These are phyloP conservation scores for Chrysoporthe cubensis DNA, from an alignment of 2,329 filamentous ascomycete species.

Conservation along the genomic window DNA sequence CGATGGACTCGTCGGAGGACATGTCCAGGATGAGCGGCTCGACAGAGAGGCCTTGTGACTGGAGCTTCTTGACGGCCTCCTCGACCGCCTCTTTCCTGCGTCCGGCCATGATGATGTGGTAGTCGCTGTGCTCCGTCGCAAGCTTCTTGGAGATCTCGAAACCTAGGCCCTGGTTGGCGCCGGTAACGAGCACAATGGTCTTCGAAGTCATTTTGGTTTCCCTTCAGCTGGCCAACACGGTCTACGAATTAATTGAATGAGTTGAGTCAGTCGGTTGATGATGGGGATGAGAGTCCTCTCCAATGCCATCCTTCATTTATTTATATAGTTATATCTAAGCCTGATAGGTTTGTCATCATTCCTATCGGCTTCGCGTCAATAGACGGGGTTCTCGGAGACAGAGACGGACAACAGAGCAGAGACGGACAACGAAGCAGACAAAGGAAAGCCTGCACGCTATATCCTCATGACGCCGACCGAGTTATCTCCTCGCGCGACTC, in stretches of 20 bases:
- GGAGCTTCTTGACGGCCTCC: slow-evolving; percentile 39
- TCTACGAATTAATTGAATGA: not conserved
- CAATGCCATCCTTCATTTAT: not conserved
- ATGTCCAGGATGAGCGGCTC: slow-evolving; percentile 48
- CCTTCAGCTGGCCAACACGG: slow-evolving; percentile 1
- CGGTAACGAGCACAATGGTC: slow-evolving; percentile 41
- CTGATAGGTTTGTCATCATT: not conserved
- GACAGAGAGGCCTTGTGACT: slow-evolving; percentile 36
- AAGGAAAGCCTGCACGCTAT: not conserved
- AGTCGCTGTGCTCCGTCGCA: slow-evolving; percentile 39
- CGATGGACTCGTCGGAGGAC: slow-evolving; percentile 46
- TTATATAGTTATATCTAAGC: not conserved
- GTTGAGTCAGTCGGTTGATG: not conserved
- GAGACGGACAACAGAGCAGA: not conserved
- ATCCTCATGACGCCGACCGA: not conserved
- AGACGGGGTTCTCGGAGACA: not conserved
- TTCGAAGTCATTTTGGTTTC: slow-evolving; percentile 19
- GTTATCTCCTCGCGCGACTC: too few species aligned
- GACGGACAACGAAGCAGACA: not conserved
- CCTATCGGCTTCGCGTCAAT: not conserved
- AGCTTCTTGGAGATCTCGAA: slow-evolving; percentile 46
- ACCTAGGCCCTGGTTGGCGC: slow-evolving; percentile 49
- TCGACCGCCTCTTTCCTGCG: slow-evolving; percentile 41
- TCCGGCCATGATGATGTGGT: slow-evolving; percentile 45
- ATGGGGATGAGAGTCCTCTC: not conserved